phyloP scores from a whole-genome alignment of 208 protist species.

The Novymonas esmeraldas region DNA sequence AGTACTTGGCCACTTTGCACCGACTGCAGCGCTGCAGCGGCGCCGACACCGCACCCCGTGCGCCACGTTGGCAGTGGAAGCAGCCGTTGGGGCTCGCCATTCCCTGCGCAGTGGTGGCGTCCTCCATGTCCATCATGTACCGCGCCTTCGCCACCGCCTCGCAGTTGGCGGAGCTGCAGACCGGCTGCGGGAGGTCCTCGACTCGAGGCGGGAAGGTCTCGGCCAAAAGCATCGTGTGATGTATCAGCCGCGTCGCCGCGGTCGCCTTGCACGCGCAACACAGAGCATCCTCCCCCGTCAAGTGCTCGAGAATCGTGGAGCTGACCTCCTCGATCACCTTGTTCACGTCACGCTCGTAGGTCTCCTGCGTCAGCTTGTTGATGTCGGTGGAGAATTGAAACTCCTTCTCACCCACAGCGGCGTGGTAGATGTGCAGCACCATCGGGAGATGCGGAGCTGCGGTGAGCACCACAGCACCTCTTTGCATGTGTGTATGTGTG shows the following conservation, averaged over 20 bases:
- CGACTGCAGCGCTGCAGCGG: slow-evolving; percentile 62
- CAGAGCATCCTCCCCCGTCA: slow-evolving; percentile 41
- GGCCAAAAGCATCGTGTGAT: slow-evolving; percentile 65
- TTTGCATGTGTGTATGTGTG: background rate
- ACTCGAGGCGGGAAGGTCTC: slow-evolving; percentile 46
- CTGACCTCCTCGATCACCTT: slow-evolving; percentile 46
- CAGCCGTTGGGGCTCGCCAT: slow-evolving; percentile 39
- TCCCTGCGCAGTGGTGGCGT: slow-evolving; percentile 25
- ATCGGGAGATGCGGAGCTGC: background rate
- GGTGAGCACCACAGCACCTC: background rate
- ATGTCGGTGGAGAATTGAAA: slow-evolving; percentile 60
- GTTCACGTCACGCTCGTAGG: slow-evolving; percentile 36
- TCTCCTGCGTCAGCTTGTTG: slow-evolving; percentile 36
- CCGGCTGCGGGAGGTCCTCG: slow-evolving; percentile 53
- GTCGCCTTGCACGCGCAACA: slow-evolving; percentile 44
- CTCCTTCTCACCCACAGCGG: slow-evolving; percentile 52
- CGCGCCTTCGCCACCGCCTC: slow-evolving; percentile 29
- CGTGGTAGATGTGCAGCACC: slow-evolving; percentile 68
- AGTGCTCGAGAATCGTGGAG: slow-evolving; percentile 44
- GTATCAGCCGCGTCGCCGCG: slow-evolving; percentile 47
- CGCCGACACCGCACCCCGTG: slow-evolving; percentile 2
- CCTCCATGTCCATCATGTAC: slow-evolving; percentile 57
- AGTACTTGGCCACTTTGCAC: slow-evolving; percentile 79
- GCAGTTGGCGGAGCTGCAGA: slow-evolving; percentile 50
- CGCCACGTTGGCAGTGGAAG: slow-evolving; percentile 44